Conservation (phyloP, 345 rosid genomes). For the Rhodamnia argentea region DNA sequence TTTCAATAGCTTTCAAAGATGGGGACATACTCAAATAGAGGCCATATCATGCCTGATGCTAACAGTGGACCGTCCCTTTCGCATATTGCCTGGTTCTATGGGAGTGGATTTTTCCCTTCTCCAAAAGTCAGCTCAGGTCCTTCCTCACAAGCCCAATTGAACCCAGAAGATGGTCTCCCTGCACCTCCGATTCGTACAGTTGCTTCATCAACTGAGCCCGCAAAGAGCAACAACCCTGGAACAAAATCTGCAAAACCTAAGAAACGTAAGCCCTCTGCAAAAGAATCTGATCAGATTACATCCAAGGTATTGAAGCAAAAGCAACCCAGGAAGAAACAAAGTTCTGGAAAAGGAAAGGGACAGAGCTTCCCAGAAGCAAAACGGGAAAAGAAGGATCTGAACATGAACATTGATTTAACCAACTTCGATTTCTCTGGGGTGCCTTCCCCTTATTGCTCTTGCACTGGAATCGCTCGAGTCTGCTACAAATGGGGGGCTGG, state of each 20-base stretch:
- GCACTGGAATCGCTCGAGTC: conserved; percentile 39
- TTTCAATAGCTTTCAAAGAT: conserved; percentile 16
- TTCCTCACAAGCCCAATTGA: conserved; percentile 13
- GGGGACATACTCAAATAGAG: conserved; percentile 32
- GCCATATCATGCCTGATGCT: conserved; percentile 24
- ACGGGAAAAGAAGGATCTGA: conserved; percentile 39
- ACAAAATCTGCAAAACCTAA: conserved; percentile 12
- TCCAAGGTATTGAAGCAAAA: conserved; percentile 26
- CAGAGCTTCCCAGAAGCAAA: conserved; percentile 23
- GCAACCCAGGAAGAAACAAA: conserved; percentile 21
- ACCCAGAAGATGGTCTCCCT: conserved; percentile 11
- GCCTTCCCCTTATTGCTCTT: conserved; percentile 61
- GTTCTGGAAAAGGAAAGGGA: conserved; percentile 17
- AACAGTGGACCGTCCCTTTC: conserved; percentile 17
- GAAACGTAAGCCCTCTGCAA: conserved; percentile 19
- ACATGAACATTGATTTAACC: conserved; percentile 20
- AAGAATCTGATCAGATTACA: conserved; percentile 15
- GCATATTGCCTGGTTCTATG: conserved; percentile 25
- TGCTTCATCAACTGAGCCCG: conserved; percentile 8
- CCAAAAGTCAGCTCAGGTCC: conserved; percentile 14
- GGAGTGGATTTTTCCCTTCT: conserved; percentile 20
- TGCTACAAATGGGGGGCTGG: conserved; percentile 68
- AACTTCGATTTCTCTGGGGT: conserved; percentile 36
- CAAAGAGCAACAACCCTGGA: not conserved
- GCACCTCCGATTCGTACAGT: conserved; percentile 23